Percentiles rank a stretch among this genome's conserved stretches.
Evolutionary conservation across 306 rosid genomes (phyloP).

Genomic region (Quercus gilva): DNA sequence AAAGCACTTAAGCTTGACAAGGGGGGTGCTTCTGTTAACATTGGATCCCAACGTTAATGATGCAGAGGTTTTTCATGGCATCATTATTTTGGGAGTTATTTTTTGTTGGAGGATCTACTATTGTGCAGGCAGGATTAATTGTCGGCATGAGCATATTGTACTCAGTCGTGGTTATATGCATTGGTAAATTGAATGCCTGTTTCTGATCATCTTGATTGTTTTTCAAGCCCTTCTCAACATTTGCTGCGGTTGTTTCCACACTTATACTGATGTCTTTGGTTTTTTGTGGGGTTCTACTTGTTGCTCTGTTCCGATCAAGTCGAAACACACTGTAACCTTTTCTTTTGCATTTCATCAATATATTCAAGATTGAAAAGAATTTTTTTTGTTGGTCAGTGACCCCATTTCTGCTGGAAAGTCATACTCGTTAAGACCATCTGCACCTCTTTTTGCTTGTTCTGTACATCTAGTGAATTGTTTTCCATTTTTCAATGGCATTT

Average conservation of each 20-base stretch:
- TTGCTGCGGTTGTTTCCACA: constrained; percentile 20
- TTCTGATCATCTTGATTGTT: not conserved
- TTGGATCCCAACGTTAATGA: constrained; percentile 30
- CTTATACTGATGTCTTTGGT: constrained; percentile 8
- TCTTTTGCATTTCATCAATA: not conserved
- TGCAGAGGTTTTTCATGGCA: constrained; percentile 8
- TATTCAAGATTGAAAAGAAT: not conserved
- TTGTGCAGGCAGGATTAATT: constrained; percentile 3
- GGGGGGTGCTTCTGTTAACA: constrained; percentile 32
- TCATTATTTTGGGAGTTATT: not conserved
- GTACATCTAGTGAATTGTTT: no score
- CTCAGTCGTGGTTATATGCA: constrained; percentile 4
- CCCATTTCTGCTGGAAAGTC: not conserved
- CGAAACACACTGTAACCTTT: constrained; percentile 5
- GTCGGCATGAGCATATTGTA: constrained; percentile 3
- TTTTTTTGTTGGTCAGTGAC: not conserved
- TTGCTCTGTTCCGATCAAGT: not conserved
- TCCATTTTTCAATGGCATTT: no score
- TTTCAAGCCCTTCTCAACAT: constrained; percentile 1
- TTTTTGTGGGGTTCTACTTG: not conserved
- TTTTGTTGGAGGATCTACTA: constrained; percentile 2
- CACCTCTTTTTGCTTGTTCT: no score
- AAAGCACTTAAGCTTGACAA: constrained; percentile 44
- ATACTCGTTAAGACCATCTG: no score
- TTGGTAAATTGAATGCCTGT: constrained; percentile 4